Evolutionary conservation across 2,329 filamentous ascomycete genomes (phyloP).

Genomic region (Ophiosphaerella narmari): DNA sequence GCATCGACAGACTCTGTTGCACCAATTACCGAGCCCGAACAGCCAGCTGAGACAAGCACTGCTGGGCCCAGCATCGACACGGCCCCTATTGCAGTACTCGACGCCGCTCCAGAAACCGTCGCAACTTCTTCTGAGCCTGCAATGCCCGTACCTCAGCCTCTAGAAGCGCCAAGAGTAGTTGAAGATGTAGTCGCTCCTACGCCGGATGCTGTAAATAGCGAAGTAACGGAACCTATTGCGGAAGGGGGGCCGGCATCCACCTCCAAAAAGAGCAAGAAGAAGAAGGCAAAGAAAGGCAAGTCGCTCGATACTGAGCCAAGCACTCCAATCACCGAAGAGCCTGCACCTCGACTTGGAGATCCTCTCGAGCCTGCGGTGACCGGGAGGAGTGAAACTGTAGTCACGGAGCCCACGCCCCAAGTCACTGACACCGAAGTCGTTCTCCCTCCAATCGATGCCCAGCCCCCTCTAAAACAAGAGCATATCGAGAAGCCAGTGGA

Average conservation of each 20-base stretch:
- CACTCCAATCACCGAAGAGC: constrained; percentile 7
- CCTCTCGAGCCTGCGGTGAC: neutral
- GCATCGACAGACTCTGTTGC: neutral
- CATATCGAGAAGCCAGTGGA: too few relatives aligned
- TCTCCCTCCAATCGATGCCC: too few relatives aligned
- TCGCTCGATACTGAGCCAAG: constrained; percentile 7
- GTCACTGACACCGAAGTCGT: too few relatives aligned
- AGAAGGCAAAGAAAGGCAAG: constrained; percentile 26
- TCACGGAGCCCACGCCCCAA: too few relatives aligned
- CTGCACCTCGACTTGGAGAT: too few relatives aligned
- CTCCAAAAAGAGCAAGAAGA: constrained; percentile 32
- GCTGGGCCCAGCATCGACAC: neutral
- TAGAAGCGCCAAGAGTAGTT: neutral
- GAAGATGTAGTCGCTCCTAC: neutral
- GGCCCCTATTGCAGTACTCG: neutral
- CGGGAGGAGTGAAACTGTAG: neutral
- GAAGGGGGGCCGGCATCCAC: constrained; percentile 10
- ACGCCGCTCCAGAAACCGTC: constrained; percentile 10
- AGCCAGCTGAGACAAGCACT: too few relatives aligned
- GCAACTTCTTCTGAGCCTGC: neutral
- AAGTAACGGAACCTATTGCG: neutral
- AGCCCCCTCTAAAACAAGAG: too few relatives aligned
- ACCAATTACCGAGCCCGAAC: neutral
- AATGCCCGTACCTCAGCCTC: too few relatives aligned
- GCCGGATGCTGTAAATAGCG: neutral